Conservation (phyloP, 441 rosid species). For the Erysimum cheiri region DNA sequence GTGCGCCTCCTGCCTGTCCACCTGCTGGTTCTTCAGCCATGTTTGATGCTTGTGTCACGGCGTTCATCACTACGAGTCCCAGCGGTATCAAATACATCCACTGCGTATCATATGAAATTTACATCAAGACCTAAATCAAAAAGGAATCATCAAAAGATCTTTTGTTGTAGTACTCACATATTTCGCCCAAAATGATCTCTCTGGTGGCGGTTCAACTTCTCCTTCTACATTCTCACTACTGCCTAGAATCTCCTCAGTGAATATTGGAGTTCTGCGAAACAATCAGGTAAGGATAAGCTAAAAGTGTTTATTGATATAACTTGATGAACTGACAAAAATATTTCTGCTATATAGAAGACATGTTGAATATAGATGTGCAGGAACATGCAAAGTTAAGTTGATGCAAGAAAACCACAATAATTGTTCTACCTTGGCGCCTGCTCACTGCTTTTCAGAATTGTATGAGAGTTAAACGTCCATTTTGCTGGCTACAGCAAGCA, state of each 20-base stretch:
- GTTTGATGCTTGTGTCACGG: conserved; percentile 89
- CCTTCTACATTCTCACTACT: conserved; percentile 73
- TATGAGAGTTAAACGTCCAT: conserved; percentile 88
- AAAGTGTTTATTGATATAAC: not conserved
- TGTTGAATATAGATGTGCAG: not conserved
- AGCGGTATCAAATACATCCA: conserved; percentile 97
- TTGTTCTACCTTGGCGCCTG: conserved; percentile 82
- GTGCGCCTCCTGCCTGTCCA: conserved; percentile 61
- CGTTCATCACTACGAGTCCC: conserved; percentile 89
- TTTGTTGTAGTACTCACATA: conserved; percentile 62
- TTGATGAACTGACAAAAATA: not conserved
- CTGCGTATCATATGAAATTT: conserved; percentile 46
- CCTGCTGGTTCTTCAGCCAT: conserved; percentile 76
- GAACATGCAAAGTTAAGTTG: conserved; percentile 7
- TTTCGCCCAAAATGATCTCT: conserved; percentile 95
- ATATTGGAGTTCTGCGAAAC: conserved; percentile 71
- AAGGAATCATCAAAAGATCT: conserved; percentile 14
- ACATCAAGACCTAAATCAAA: conserved; percentile 1
- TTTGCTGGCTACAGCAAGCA: conserved; percentile 66
- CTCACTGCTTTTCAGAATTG: conserved; percentile 78
- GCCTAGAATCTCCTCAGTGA: conserved; percentile 65
- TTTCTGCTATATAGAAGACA: not conserved
- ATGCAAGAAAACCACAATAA: not conserved
- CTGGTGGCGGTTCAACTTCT: conserved; percentile 73
- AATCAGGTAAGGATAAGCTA: conserved; percentile 18